Evolutionary conservation across 768 basidiomycete species (phyloP), one percentile per base, ranked within the genome.

Genomic region (Pisolithus sp.): DNA sequence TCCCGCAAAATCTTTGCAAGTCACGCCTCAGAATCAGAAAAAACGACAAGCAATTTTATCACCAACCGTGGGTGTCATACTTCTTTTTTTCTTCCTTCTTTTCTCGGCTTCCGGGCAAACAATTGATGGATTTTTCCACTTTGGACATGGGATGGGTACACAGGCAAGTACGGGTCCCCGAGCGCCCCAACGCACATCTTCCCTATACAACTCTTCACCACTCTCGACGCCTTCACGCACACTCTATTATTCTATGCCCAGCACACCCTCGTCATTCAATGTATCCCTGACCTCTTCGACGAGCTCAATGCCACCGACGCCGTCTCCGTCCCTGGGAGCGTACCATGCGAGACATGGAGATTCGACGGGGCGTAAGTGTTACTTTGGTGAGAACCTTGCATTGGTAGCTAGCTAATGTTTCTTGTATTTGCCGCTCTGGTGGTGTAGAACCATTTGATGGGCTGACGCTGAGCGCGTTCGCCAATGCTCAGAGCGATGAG

Each of bases 211-310:
- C 44, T 37, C 51, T 31, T 68, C 66, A 50, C 66, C 62, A 21
- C 56, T 51, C 13, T 71, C 65, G 51, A 67, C 67, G 1, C 68
- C 61, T 26, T 68, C 67, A 21, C 67, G 63, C 21, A 71, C 66
- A 37, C 46, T 67, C 51, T 59, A 64, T 3, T 68, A 68, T 52
- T 61, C 68, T 23, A 64, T 67, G 55, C 67, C 67, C 15, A 72
- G 70, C 21, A 71, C 72, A 2, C 65, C 73, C 0, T 70, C 74
- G n/a, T 68, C 73, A 0, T 57, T 72, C 53, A 53, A 70, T 48
- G 46, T 47, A 54, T 75, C 71, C 44, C 61, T 68, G 5, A 67
- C 61, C 4, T 64, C 64, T 2, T 63, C 66, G 1, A 55, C 67
- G 4, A 37, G 51, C 56, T 53, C 69, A 47, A 52, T 59, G 37